Evolutionary conservation across 1,139 yeast genomes (phyloP).

Genomic region (Taphrina communis): DNA sequence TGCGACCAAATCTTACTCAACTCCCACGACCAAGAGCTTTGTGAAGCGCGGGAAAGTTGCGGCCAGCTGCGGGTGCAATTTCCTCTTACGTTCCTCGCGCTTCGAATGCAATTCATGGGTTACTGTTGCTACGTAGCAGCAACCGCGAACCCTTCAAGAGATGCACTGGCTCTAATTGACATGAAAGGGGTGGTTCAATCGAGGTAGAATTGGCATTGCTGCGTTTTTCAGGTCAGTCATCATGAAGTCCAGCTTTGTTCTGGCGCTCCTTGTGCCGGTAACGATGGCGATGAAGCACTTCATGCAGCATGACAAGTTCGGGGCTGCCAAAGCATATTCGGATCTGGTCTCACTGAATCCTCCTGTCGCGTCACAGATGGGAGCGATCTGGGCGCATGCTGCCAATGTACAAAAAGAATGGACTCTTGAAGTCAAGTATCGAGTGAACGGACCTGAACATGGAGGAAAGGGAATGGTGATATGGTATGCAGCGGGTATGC

Average conservation of each 20-base stretch:
- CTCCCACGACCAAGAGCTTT: too few relatives aligned
- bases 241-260: background rate
- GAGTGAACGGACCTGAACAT: constrained; percentile 50
- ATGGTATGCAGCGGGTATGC: constrained; percentile 51
- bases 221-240: background rate
- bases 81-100: too few relatives aligned
- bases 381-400: constrained; percentile 51
- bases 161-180: too few relatives aligned
- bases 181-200: too few relatives aligned
- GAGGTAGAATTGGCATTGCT: background rate
- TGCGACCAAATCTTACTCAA: too few relatives aligned
- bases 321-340: constrained; percentile 31
- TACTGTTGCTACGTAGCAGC: background rate
- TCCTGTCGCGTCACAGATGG: constrained; percentile 45
- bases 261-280: constrained; percentile 4
- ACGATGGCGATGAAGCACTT: constrained; percentile 11
- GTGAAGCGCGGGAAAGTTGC: too few relatives aligned
- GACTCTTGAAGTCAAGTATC: constrained; percentile 50
- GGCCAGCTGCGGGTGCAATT: too few relatives aligned
- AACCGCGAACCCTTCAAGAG: too few relatives aligned
- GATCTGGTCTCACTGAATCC: constrained; percentile 29
- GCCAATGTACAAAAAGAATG: constrained; percentile 50
- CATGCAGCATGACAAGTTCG: constrained; percentile 25
- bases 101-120: too few relatives aligned
- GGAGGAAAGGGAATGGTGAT: constrained; percentile 52